Percentiles rank a stretch among this genome's conserved stretches.
phyloP scores from a whole-genome alignment of 2,329 filamentous ascomycete species.

The Cladophialophora exuberans region DNA sequence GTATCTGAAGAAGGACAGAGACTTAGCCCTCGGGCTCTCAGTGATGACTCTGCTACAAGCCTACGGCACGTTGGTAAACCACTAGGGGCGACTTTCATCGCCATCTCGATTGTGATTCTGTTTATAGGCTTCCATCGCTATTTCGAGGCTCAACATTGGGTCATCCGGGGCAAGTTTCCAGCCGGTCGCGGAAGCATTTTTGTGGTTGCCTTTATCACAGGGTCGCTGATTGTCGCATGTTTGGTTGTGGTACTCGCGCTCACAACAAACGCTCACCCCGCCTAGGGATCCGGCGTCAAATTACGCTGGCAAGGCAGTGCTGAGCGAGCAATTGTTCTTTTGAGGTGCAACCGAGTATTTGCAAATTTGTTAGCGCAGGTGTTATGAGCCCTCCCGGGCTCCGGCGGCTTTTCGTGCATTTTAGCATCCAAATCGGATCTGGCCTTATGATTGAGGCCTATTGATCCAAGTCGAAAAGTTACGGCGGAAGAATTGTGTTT shows the following conservation, averaged over 20 bases:
- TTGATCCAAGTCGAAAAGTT: too few species aligned
- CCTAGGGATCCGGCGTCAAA: too few species aligned
- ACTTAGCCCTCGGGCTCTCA: slow-evolving; percentile 19
- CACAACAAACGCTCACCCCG: too few species aligned
- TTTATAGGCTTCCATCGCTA: slow-evolving; percentile 67
- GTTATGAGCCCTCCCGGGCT: too few species aligned
- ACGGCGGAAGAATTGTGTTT: too few species aligned
- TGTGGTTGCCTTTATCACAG: slow-evolving; percentile 59
- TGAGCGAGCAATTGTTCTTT: too few species aligned
- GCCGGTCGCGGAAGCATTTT: slow-evolving; percentile 65
- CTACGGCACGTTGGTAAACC: slow-evolving; percentile 61
- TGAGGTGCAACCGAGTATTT: too few species aligned
- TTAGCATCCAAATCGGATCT: too few species aligned
- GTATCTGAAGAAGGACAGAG: neutral
- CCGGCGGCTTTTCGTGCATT: too few species aligned
- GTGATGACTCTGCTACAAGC: slow-evolving; percentile 35
- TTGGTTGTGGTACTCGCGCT: slow-evolving; percentile 63
- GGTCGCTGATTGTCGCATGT: slow-evolving; percentile 60
- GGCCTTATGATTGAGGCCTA: too few species aligned
- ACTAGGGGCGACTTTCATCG: slow-evolving; percentile 67
- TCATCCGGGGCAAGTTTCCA: slow-evolving; percentile 68
- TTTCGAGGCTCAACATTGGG: slow-evolving; percentile 69
- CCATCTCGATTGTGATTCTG: slow-evolving; percentile 62
- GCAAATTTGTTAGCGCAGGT: too few species aligned
- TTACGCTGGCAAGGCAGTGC: too few species aligned